A percentile compares a stretch with the other conserved stretches of the same genome.
These are phyloP conservation scores for Chlamydomonas sp. DNA, from an alignment of 139 green algal genomes.

Conservation along the genomic window DNA sequence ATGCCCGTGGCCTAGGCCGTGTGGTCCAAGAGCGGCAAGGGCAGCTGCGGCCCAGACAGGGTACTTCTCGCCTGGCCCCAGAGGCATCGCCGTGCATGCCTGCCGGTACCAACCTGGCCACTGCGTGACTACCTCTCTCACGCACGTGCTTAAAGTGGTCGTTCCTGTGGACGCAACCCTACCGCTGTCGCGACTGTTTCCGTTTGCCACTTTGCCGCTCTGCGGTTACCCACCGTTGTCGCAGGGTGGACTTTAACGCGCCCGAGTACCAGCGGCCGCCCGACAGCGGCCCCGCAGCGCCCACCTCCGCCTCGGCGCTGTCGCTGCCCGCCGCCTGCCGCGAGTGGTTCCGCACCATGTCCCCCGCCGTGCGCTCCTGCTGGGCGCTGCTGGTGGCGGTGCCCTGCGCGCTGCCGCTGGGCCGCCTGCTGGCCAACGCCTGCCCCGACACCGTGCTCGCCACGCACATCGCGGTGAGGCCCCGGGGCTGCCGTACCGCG, in stretches of 20 bases:
- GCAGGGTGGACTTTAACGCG: slow-evolving; percentile 20
- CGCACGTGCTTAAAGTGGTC: background rate
- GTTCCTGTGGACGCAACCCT: background rate
- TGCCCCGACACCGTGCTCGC: slow-evolving; percentile 19
- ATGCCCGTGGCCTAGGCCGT: too few species aligned
- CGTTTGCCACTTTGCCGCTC: background rate
- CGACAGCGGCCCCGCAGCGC: background rate
- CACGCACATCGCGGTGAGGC: background rate
- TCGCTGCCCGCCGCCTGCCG: background rate
- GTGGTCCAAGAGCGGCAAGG: too few species aligned
- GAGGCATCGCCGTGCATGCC: too few species aligned
- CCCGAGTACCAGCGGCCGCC: background rate
- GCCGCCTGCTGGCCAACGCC: background rate
- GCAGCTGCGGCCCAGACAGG: too few species aligned
- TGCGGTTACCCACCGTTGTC: too few species aligned
- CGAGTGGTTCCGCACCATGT: slow-evolving; percentile 26
- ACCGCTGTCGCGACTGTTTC: background rate
- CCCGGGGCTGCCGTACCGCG: too few species aligned
- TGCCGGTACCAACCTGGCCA: too few species aligned
- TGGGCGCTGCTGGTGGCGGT: background rate
- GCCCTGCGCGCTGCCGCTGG: background rate
- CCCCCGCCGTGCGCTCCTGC: background rate
- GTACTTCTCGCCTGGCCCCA: too few species aligned
- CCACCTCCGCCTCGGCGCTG: background rate
- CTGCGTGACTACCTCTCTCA: background rate